Evolutionary conservation across 352 stramenopile genomes (phyloP).

Genomic region (Pythium angustatum): DNA sequence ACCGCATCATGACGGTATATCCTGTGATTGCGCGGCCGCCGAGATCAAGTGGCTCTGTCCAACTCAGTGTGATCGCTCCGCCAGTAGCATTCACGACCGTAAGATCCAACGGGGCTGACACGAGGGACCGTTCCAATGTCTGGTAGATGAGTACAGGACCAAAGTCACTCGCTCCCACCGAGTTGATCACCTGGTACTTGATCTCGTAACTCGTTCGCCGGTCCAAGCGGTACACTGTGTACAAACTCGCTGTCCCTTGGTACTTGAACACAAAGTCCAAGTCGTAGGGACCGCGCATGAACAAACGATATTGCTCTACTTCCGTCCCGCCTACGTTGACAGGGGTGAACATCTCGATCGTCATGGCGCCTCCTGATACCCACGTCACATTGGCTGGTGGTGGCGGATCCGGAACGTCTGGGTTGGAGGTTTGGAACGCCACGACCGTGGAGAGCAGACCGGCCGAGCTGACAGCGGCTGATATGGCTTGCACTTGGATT

Average conservation of each 20-base stretch:
- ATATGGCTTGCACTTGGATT: slow-evolving; percentile 39
- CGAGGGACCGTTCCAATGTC: slow-evolving; percentile 46
- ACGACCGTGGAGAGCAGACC: slow-evolving; percentile 35
- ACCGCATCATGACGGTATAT: slow-evolving; percentile 42
- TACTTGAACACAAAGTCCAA: slow-evolving; percentile 36
- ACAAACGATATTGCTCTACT: slow-evolving; percentile 49
- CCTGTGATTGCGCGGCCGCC: slow-evolving; percentile 48
- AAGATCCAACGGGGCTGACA: slow-evolving; percentile 43
- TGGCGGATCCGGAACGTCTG: slow-evolving; percentile 43
- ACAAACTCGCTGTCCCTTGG: slow-evolving; percentile 13
- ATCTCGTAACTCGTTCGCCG: slow-evolving; percentile 40
- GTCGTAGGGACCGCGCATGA: slow-evolving; percentile 30
- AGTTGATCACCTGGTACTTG: slow-evolving; percentile 55
- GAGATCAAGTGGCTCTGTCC: slow-evolving; percentile 58
- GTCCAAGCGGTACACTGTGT: slow-evolving; percentile 40
- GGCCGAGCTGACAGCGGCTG: slow-evolving; percentile 28
- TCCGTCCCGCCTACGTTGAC: slow-evolving; percentile 46
- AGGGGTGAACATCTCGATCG: slow-evolving; percentile 48
- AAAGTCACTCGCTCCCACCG: slow-evolving; percentile 44
- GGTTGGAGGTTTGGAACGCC: slow-evolving; percentile 36
- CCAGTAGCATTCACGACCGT: slow-evolving; percentile 34
- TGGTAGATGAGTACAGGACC: slow-evolving; percentile 24
- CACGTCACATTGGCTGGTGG: slow-evolving; percentile 34
- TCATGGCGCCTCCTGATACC: slow-evolving; percentile 54
- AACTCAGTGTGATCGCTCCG: slow-evolving; percentile 41